Conservation (phyloP, 148 eudicot species). For the Amaranthus cruentus region DNA sequence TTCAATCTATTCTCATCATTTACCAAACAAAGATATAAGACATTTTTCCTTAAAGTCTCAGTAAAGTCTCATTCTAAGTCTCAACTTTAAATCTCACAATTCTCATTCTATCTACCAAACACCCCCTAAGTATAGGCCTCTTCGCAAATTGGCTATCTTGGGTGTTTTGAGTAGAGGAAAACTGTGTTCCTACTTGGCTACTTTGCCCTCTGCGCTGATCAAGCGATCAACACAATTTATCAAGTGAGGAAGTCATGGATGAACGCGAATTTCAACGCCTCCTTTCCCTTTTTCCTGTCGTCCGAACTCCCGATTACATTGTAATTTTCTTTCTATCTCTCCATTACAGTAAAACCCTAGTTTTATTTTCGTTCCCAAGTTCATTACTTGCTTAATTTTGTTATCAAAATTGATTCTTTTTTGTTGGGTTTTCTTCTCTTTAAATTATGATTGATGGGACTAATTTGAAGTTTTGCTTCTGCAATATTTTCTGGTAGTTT, state of each 20-base stretch:
- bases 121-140: no score
- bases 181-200: no score
- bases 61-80: no score
- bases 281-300: constrained; percentile 58
- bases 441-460: neutral
- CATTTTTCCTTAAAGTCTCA: no score
- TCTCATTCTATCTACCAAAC: no score
- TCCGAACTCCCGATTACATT: constrained; percentile 55
- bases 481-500: neutral
- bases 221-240: no score
- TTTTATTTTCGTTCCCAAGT: neutral
- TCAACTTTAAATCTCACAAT: no score
- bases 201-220: no score
- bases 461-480: neutral
- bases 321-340: constrained; percentile 29
- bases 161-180: no score
- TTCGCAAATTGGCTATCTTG: no score
- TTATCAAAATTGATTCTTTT: neutral
- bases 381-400: neutral
- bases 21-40: no score
- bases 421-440: neutral
- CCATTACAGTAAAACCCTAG: neutral
- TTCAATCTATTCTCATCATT: no score
- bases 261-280: constrained; percentile 55
- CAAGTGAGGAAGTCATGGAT: constrained; percentile 35